phyloP scores from a whole-genome alignment of 768 basidiomycete genomes.

The Mycena capillaripes region DNA sequence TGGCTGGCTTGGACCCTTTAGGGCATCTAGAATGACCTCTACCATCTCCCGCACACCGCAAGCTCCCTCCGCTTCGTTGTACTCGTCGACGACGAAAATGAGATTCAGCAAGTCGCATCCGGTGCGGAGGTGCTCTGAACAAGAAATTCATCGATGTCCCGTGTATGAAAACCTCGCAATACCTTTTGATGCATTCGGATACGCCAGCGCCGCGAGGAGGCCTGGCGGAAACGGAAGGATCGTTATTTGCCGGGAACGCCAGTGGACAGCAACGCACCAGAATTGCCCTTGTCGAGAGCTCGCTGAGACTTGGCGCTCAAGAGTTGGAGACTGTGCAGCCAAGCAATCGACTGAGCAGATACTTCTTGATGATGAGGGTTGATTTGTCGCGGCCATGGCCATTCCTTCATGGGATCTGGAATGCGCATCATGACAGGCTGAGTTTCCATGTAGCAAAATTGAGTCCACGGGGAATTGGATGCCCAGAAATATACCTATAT shows the following conservation, averaged over 20 bases:
- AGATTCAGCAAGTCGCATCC: background rate
- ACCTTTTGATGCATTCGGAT: background rate
- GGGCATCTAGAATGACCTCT: background rate
- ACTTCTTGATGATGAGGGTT: background rate
- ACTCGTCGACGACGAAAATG: background rate
- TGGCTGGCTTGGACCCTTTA: background rate
- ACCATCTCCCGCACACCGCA: background rate
- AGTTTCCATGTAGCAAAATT: too few species aligned
- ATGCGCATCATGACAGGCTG: background rate
- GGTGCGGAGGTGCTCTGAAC: background rate
- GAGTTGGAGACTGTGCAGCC: background rate
- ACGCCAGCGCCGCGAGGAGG: background rate
- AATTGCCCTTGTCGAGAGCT: background rate
- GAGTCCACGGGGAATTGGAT: too few species aligned
- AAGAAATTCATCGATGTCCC: background rate
- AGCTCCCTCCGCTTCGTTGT: background rate
- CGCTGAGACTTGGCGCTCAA: background rate
- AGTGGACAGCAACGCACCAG: background rate
- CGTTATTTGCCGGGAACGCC: background rate
- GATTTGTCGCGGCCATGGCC: background rate
- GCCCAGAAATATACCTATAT: too few species aligned
- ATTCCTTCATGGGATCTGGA: background rate
- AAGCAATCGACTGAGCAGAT: background rate
- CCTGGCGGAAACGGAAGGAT: background rate
- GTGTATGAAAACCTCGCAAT: background rate